phyloP scores from a whole-genome alignment of 805 yeast genomes.

The Wickerhamiella siamensis region DNA sequence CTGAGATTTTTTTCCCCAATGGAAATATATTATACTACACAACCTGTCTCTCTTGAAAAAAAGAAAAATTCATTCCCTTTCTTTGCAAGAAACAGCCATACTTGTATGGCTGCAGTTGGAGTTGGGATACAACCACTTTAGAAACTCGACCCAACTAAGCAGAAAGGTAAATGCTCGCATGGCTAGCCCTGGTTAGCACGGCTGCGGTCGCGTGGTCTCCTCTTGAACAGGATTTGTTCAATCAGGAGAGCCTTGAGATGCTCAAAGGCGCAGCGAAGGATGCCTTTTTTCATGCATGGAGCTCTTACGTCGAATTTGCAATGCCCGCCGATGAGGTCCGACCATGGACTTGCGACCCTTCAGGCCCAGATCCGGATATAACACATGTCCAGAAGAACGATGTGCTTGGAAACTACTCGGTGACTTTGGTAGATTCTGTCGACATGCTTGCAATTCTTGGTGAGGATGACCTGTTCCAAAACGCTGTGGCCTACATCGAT shows the following conservation, averaged over 20 bases:
- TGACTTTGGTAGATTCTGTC: constrained; percentile 63
- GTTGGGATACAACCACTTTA: no score
- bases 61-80: no score
- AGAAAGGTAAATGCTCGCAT: not conserved
- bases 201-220: not conserved
- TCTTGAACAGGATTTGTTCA: constrained; percentile 4
- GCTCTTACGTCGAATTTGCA: constrained; percentile 50
- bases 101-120: no score
- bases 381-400: constrained; percentile 56
- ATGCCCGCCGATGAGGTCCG: constrained; percentile 67
- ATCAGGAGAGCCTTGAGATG: not conserved
- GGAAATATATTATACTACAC: no score
- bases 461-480: constrained; percentile 40
- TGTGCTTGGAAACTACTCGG: constrained; percentile 69
- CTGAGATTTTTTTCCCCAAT: no score
- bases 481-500: constrained; percentile 31
- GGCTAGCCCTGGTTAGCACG: not conserved
- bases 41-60: no score
- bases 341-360: constrained; percentile 59
- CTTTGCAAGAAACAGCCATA: no score
- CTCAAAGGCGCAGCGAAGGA: constrained; percentile 32
- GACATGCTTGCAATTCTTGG: constrained; percentile 67
- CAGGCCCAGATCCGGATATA: constrained; percentile 46
- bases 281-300: constrained; percentile 64
- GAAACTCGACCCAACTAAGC: not conserved